Evolutionary conservation across 768 basidiomycete species (phyloP).

Genomic region (Cytidiella melzeri): DNA sequence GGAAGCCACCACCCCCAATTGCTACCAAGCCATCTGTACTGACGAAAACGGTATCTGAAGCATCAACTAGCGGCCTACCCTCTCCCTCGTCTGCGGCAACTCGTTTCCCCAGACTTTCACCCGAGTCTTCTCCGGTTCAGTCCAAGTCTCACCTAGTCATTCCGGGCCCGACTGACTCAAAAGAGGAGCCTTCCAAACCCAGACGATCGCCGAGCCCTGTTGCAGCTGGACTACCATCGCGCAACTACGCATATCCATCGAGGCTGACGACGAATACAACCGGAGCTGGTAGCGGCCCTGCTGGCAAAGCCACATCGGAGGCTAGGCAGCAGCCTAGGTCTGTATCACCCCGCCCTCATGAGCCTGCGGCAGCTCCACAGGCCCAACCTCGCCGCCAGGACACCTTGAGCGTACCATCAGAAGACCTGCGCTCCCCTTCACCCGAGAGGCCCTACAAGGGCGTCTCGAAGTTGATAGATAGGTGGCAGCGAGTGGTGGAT

Average conservation of each 20-base stretch:
- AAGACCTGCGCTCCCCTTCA: constrained; percentile 43
- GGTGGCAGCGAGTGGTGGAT: constrained; percentile 80
- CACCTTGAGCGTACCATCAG: not conserved
- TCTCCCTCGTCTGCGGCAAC: constrained; percentile 22
- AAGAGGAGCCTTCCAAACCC: constrained; percentile 2
- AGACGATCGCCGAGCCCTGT: constrained; percentile 9
- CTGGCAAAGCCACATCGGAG: not conserved
- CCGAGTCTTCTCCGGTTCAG: constrained; percentile 19
- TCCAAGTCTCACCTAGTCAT: constrained; percentile 16
- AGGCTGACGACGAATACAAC: not conserved
- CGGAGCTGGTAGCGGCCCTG: not conserved
- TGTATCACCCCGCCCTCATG: not conserved
- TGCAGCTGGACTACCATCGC: not conserved
- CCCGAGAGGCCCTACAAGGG: constrained; percentile 79
- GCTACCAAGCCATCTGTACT: constrained; percentile 11
- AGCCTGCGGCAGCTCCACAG: not conserved
- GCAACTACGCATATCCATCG: not conserved
- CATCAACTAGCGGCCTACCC: constrained; percentile 6
- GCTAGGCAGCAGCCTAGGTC: not conserved
- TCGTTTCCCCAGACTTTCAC: constrained; percentile 24
- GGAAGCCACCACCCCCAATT: constrained; percentile 10
- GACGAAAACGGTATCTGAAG: constrained; percentile 4
- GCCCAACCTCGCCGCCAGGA: not conserved
- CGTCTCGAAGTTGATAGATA: constrained; percentile 78
- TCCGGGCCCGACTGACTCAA: constrained; percentile 11